Percentiles rank a stretch among this genome's conserved stretches.
phyloP scores from a whole-genome alignment of 345 rosid genomes.

The Mallotus nudiflorus region DNA sequence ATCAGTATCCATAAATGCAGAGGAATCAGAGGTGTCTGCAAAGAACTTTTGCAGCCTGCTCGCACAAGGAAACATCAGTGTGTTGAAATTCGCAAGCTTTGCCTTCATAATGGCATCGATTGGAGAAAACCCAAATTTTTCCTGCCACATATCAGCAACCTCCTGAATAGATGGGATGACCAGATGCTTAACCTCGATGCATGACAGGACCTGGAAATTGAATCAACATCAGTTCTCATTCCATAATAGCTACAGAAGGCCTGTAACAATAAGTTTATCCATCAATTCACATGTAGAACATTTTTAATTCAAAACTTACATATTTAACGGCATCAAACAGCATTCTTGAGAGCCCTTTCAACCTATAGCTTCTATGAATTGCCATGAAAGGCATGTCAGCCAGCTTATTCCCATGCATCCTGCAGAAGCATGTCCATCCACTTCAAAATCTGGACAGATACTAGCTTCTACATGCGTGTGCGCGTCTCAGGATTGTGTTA shows the following conservation, averaged over 20 bases:
- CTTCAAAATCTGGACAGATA: too few relatives aligned
- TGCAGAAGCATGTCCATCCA: slow-evolving; percentile 13
- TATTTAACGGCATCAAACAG: slow-evolving; percentile 14
- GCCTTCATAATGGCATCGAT: neutral
- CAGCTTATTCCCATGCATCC: slow-evolving; percentile 29
- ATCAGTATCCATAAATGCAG: neutral
- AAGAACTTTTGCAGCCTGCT: slow-evolving; percentile 24
- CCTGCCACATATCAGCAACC: slow-evolving; percentile 22
- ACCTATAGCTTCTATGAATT: slow-evolving; percentile 21
- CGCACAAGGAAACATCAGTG: slow-evolving; percentile 17
- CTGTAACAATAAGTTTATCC: too few relatives aligned
- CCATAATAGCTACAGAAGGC: neutral
- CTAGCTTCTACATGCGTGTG: too few relatives aligned
- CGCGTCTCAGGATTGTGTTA: neutral
- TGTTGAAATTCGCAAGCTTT: slow-evolving; percentile 1
- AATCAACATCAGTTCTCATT: too few relatives aligned
- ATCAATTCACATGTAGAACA: too few relatives aligned
- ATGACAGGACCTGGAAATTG: slow-evolving; percentile 22
- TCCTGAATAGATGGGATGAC: slow-evolving; percentile 31
- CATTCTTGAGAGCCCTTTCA: slow-evolving; percentile 15
- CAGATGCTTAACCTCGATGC: slow-evolving; percentile 17
- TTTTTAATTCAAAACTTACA: slow-evolving; percentile 20
- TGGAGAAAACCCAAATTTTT: slow-evolving; percentile 12
- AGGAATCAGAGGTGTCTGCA: neutral
- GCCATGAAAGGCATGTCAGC: slow-evolving; percentile 44